Base-by-base conservation (phyloP, 192 early-diverging fungal genomes). In the Allomyces javanicus region DNA sequence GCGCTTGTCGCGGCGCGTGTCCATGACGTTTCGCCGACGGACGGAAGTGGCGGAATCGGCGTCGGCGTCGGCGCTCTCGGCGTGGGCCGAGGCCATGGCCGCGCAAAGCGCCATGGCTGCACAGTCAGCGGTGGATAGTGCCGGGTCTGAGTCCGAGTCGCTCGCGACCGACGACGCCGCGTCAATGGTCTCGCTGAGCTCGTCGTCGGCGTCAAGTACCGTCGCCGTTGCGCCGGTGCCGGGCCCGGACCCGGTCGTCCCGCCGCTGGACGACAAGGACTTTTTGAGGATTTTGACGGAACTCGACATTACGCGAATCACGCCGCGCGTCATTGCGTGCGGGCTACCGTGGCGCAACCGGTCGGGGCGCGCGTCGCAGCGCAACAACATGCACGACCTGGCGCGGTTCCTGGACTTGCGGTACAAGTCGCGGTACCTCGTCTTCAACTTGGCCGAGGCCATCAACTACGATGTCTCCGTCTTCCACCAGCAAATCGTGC, bases 401-500 rank as follows among this genome's bases (percentile, higher is more conserved):
- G 75, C 73, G 3, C 64, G 69, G 10, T 83, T 82, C 69, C 67
- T 84, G 3, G 78, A 78, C 64, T 69, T 71, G 19, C 63, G 79
- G 61, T 82, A 81, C 70, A 24, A 63, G 14, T 68, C 70, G 22
- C 64, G 73, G 22, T 84, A 78, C 68, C 73, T 84, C 75, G 69
- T 84, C 24, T 84, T 73, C 74, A 83, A 84, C 65, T 64, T 84
- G 64, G 76, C 76, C 17, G 79, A 77, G 77, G 45, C 17, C 25
- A 64, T 64, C 24, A 27, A 55, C 25, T 84, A 83, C 67, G 79
- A 81, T 50, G 69, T 77, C 7, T 25, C 67, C 23, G 66, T 63
- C 12, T 78, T 84, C 63, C 63, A 67, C 55, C 67, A 80, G 65
- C 83, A 83, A 63, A 69, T 84, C 9, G 69, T 79, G 23, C 62